A percentile compares a stretch with the other conserved stretches of the same genome.
These are phyloP conservation scores for Groenewaldozyma tartarivorans DNA, from an alignment of 805 yeast species.

Conservation along the genomic window DNA sequence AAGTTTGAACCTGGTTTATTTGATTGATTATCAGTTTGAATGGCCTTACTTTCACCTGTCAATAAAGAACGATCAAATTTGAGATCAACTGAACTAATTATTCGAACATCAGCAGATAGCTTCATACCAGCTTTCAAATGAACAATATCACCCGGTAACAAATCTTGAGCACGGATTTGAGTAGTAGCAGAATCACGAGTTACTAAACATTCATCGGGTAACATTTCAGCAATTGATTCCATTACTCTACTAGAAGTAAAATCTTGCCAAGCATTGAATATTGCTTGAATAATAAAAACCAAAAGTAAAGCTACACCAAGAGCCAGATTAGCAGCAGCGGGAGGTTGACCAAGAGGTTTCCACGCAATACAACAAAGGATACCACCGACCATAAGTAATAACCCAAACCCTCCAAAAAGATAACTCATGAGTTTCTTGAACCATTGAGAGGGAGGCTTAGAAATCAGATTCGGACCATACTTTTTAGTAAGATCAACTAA, in stretches of 20 bases:
- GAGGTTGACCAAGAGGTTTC: slow-evolving; percentile 39
- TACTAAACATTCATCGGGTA: slow-evolving; percentile 28
- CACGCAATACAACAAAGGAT: slow-evolving; percentile 35
- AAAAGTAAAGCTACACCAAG: slow-evolving; percentile 34
- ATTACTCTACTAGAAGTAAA: slow-evolving; percentile 38
- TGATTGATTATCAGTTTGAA: slow-evolving; percentile 11
- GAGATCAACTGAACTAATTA: slow-evolving; percentile 31
- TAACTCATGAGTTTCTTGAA: slow-evolving; percentile 30
- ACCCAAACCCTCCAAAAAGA: slow-evolving; percentile 42
- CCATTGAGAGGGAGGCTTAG: slow-evolving; percentile 8
- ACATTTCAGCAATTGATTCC: slow-evolving; percentile 37
- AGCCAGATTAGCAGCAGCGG: slow-evolving; percentile 35
- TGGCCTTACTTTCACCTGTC: slow-evolving; percentile 41
- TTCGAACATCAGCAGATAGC: slow-evolving; percentile 40
- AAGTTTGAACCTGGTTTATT: slow-evolving; percentile 17
- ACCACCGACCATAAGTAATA: slow-evolving; percentile 34
- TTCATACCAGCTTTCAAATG: slow-evolving; percentile 32
- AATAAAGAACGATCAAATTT: slow-evolving; percentile 38
- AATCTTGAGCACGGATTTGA: slow-evolving; percentile 13
- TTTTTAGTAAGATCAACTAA: slow-evolving; percentile 1
- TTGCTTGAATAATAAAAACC: slow-evolving; percentile 35
- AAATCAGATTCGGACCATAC: slow-evolving; percentile 10
- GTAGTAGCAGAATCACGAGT: slow-evolving; percentile 27
- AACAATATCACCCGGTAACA: slow-evolving; percentile 40
- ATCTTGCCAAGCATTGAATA: slow-evolving; percentile 39